Percentiles rank a stretch among this genome's conserved stretches.
Conservation (phyloP, 768 basidiomycete genomes). For the button mushroom (Agaricus bisporus) region DNA sequence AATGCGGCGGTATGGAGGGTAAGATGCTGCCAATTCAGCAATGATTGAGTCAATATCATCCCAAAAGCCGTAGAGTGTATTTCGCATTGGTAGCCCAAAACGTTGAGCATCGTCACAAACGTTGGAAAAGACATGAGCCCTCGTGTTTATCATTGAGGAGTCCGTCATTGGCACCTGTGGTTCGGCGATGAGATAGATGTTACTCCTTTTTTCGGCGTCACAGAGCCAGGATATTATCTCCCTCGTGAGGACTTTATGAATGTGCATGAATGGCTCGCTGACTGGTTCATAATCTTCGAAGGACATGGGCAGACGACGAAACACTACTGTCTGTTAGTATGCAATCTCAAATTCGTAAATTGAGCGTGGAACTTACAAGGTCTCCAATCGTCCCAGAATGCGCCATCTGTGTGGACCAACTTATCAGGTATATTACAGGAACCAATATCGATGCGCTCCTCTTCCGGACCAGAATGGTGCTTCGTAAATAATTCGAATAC, state of each 20-base stretch:
- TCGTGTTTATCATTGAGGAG: neutral
- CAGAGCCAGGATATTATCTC: neutral
- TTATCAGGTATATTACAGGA: too few species aligned
- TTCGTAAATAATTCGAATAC: neutral
- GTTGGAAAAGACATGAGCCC: neutral
- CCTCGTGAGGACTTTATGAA: neutral
- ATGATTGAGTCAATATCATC: slow-evolving; percentile 5
- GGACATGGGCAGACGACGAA: neutral
- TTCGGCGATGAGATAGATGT: neutral
- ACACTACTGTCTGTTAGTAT: neutral
- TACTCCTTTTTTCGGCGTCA: neutral
- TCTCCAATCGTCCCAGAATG: too few species aligned
- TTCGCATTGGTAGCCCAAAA: too few species aligned
- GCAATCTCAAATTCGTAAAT: too few species aligned
- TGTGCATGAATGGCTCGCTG: neutral
- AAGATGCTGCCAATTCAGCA: slow-evolving; percentile 12
- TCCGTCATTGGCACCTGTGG: neutral
- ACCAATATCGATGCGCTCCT: too few species aligned
- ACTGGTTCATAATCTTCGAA: neutral
- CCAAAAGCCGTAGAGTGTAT: too few species aligned
- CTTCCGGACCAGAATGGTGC: neutral
- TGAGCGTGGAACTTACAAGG: too few species aligned
- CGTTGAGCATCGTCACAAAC: neutral
- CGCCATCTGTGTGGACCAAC: too few species aligned
- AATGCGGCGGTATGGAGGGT: slow-evolving; percentile 11